Conservation (phyloP, 2,329 filamentous ascomycete genomes). For the Akanthomyces dipterigenus region DNA sequence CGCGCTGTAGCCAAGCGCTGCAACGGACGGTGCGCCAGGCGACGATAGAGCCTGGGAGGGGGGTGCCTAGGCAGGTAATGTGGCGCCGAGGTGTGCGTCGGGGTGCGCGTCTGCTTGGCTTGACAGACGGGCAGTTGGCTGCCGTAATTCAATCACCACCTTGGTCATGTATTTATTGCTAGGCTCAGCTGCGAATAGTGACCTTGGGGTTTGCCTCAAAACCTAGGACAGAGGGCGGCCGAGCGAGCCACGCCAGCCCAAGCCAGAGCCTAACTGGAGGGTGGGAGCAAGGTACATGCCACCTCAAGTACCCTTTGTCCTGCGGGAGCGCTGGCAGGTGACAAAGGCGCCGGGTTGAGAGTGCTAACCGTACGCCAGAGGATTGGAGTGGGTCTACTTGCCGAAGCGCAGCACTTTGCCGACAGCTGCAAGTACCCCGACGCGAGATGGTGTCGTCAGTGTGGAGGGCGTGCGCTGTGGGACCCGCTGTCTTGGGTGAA, state of each 20-base stretch:
- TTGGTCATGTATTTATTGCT: not conserved
- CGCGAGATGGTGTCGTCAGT: conserved; percentile 12
- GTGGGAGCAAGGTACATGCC: not conserved
- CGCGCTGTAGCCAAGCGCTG: not conserved
- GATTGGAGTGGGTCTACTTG: too few species aligned
- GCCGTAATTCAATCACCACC: not conserved
- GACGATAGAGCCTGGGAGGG: not conserved
- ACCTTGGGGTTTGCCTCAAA: not conserved
- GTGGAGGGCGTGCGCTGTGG: conserved; percentile 2
- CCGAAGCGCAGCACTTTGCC: not conserved
- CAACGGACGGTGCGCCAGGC: not conserved
- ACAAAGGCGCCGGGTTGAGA: not conserved
- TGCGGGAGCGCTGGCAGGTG: conserved; percentile 1
- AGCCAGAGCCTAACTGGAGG: conserved; percentile 4
- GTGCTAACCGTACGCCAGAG: not conserved
- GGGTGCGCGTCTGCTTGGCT: not conserved
- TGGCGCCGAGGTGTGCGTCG: not conserved
- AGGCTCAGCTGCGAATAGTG: not conserved
- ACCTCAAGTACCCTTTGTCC: not conserved
- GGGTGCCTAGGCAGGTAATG: not conserved
- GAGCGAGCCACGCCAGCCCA: conserved; percentile 6
- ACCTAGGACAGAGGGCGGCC: not conserved
- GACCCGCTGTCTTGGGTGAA: not conserved
- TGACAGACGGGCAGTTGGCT: not conserved
- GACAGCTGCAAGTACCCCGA: not conserved